Conservation (phyloP, 2,329 filamentous ascomycete genomes). For the Epichloe sylvatica region DNA sequence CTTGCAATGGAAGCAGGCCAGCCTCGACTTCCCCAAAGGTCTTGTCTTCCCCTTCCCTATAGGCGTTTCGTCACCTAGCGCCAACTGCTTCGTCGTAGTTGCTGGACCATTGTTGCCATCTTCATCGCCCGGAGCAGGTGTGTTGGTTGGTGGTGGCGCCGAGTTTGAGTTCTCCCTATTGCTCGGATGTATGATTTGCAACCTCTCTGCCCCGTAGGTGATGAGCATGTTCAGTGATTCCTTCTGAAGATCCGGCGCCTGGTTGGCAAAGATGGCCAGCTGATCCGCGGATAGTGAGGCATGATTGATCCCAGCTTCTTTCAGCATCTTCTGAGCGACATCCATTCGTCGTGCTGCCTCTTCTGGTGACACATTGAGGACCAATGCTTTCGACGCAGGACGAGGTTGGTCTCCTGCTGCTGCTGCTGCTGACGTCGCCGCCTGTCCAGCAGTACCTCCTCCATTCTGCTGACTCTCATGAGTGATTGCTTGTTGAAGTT, state of each 20-base stretch:
- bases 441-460: not conserved
- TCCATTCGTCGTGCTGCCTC: constrained; percentile 38
- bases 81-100: constrained; percentile 20
- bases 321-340: constrained; percentile 33
- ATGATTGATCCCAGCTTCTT: constrained; percentile 34
- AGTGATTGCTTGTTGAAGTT: constrained; percentile 1
- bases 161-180: constrained; percentile 19
- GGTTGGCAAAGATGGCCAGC: constrained; percentile 46
- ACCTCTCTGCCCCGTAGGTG: constrained; percentile 41
- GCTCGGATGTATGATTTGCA: constrained; percentile 42
- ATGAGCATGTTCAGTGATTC: constrained; percentile 42
- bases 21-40: constrained; percentile 16
- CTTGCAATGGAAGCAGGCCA: constrained; percentile 23
- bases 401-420: constrained; percentile 1
- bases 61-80: constrained; percentile 8
- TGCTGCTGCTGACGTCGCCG: constrained; percentile 13
- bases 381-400: constrained; percentile 9
- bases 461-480: not conserved
- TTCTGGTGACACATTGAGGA: constrained; percentile 25
- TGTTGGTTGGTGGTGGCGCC: constrained; percentile 13
- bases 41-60: constrained; percentile 10
- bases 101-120: constrained; percentile 10
- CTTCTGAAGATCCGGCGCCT: constrained; percentile 39
- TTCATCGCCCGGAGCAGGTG: constrained; percentile 10
- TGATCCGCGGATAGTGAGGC: constrained; percentile 39